Conservation (phyloP, 2,329 filamentous ascomycete genomes). For the Onygenales sp. region DNA sequence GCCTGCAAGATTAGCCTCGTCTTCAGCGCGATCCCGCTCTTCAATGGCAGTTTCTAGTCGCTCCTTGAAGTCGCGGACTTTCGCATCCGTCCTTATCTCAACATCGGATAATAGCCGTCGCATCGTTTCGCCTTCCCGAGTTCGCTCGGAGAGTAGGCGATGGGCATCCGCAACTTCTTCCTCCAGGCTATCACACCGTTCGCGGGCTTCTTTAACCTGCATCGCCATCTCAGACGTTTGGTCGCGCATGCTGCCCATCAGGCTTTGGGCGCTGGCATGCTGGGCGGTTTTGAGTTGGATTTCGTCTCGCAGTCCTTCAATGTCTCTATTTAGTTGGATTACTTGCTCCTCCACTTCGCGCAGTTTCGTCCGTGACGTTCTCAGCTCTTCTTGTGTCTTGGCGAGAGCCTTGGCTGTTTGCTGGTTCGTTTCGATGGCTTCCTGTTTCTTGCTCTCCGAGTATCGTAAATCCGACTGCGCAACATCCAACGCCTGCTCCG, state of each 20-base stretch:
- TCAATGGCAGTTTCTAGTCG: constrained; percentile 85
- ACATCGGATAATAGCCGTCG: constrained; percentile 76
- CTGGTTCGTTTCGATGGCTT: constrained; percentile 64
- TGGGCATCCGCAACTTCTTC: constrained; percentile 88
- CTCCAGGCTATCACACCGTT: constrained; percentile 74
- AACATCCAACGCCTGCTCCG: constrained; percentile 70
- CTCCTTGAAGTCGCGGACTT: constrained; percentile 79
- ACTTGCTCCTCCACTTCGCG: constrained; percentile 67
- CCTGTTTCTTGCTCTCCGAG: constrained; percentile 68
- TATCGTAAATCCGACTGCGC: constrained; percentile 68
- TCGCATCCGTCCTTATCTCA: constrained; percentile 69
- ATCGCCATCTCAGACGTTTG: constrained; percentile 79
- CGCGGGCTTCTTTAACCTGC: constrained; percentile 82
- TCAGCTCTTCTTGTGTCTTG: constrained; percentile 62
- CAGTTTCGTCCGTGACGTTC: constrained; percentile 45
- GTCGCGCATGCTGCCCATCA: constrained; percentile 87
- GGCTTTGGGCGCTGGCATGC: constrained; percentile 71
- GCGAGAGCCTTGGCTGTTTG: constrained; percentile 61
- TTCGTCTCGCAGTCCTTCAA: constrained; percentile 63
- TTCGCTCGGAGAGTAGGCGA: constrained; percentile 74
- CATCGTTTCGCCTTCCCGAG: constrained; percentile 91
- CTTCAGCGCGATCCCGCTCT: constrained; percentile 84
- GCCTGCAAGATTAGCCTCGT: constrained; percentile 71
- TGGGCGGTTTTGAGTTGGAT: constrained; percentile 75
- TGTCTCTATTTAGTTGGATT: constrained; percentile 58